Evolutionary conservation across 2,329 filamentous ascomycete genomes (phyloP).

Genomic region (Stachybotrys elegans): DNA sequence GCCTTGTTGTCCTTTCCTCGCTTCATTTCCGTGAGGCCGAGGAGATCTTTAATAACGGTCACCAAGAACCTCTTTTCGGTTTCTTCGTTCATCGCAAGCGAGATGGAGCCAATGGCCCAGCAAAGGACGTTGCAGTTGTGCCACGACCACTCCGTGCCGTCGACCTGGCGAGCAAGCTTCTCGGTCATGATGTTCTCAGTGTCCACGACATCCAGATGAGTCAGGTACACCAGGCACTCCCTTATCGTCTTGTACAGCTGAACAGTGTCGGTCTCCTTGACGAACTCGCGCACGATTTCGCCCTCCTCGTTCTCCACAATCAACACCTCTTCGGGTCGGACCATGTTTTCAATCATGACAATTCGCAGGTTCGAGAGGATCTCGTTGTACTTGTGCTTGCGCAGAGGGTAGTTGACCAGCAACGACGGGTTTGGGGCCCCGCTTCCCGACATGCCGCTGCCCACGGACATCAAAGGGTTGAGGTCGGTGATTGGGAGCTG

Average conservation of each 20-base stretch:
- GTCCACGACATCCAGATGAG: slow-evolving; percentile 93
- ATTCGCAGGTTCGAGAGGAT: slow-evolving; percentile 89
- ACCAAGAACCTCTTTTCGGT: slow-evolving; percentile 98
- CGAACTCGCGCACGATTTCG: slow-evolving; percentile 97
- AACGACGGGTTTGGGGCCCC: slow-evolving; percentile 80
- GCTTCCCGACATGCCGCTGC: slow-evolving; percentile 65
- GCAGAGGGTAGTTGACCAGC: slow-evolving; percentile 85
- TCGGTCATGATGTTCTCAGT: slow-evolving; percentile 99
- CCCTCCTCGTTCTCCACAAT: slow-evolving; percentile 99
- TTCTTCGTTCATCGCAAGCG: slow-evolving; percentile 98
- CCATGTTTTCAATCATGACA: slow-evolving; percentile 99
- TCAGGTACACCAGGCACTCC: slow-evolving; percentile 94
- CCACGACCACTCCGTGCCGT: slow-evolving; percentile 97
- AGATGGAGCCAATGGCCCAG: slow-evolving; percentile 99
- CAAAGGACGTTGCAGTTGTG: slow-evolving; percentile 99
- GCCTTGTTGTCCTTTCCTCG: slow-evolving; percentile 99
- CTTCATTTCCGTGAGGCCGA: slow-evolving; percentile 98
- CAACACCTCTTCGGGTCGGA: slow-evolving; percentile 92
- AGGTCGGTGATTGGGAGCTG: slow-evolving; percentile 87
- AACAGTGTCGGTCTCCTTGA: slow-evolving; percentile 98
- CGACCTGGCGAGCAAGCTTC: slow-evolving; percentile 91
- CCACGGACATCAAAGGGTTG: slow-evolving; percentile 81
- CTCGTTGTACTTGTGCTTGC: slow-evolving; percentile 97
- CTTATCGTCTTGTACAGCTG: slow-evolving; percentile 98
- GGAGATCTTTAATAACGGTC: slow-evolving; percentile 96